Conservation (phyloP, 768 basidiomycete genomes). For the Megacollybia marginata region DNA sequence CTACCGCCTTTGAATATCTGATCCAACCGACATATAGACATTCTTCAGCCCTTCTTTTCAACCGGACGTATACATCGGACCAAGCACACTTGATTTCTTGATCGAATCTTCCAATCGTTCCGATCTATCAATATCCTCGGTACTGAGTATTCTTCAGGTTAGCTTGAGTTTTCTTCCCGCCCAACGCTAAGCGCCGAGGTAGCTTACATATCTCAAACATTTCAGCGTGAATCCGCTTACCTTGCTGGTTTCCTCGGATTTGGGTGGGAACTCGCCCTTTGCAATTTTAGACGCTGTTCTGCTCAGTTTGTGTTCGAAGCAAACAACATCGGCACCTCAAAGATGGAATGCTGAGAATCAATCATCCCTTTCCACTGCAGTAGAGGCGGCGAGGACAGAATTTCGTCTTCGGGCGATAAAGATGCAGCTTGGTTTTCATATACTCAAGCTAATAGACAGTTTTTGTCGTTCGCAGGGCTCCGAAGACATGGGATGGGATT, state of each 20-base stretch:
- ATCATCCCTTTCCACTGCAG: slow-evolving; percentile 20
- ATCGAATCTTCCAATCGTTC: slow-evolving; percentile 51
- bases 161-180: slow-evolving; percentile 1
- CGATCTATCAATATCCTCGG: slow-evolving; percentile 46
- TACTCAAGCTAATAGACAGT: slow-evolving; percentile 35
- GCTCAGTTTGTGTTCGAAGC: slow-evolving; percentile 21
- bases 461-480: slow-evolving; percentile 28
- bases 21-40: slow-evolving; percentile 27
- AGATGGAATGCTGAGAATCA: slow-evolving; percentile 20
- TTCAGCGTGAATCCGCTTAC: slow-evolving; percentile 53
- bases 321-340: slow-evolving; percentile 6
- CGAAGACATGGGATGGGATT: too few relatives aligned
- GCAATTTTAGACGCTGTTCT: slow-evolving; percentile 31
- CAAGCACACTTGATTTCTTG: slow-evolving; percentile 45
- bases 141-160: slow-evolving; percentile 59
- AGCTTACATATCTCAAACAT: slow-evolving; percentile 68
- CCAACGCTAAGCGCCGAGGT: background rate
- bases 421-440: slow-evolving; percentile 39
- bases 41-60: slow-evolving; percentile 62
- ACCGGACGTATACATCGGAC: slow-evolving; percentile 56
- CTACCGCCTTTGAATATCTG: background rate
- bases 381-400: slow-evolving; percentile 29
- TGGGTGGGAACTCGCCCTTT: too few relatives aligned
- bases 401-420: slow-evolving; percentile 24
- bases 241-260: slow-evolving; percentile 20